A percentile compares a stretch with the other conserved stretches of the same genome.
These are phyloP conservation scores for Fusarium austroafricanum DNA, from an alignment of 2,329 filamentous ascomycete species.

Conservation along the genomic window DNA sequence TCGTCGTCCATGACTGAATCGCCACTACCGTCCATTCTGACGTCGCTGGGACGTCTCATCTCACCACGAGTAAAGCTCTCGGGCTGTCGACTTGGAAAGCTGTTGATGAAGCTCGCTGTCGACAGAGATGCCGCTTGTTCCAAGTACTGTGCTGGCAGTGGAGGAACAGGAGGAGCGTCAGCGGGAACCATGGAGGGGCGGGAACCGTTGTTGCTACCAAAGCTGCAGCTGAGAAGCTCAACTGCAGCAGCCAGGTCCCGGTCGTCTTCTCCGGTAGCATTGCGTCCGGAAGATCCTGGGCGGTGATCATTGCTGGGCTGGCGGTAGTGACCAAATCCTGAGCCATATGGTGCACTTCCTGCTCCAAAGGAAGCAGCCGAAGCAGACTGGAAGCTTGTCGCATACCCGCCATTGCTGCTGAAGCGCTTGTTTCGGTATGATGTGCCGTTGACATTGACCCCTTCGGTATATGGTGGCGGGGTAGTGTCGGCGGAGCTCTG, in stretches of 20 bases:
- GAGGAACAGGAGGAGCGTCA: slow-evolving; percentile 88
- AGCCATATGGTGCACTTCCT: slow-evolving; percentile 60
- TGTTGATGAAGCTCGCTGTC: slow-evolving; percentile 72
- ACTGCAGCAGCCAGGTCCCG: slow-evolving; percentile 90
- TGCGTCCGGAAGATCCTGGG: slow-evolving; percentile 82
- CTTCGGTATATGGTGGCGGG: slow-evolving; percentile 82
- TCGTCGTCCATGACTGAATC: slow-evolving; percentile 75
- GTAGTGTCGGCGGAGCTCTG: slow-evolving; percentile 93
- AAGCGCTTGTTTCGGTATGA: slow-evolving; percentile 69
- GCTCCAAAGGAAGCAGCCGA: slow-evolving; percentile 63
- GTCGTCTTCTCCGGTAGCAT: slow-evolving; percentile 82
- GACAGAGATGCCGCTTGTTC: slow-evolving; percentile 68
- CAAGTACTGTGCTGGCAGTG: slow-evolving; percentile 83
- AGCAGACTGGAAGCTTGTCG: slow-evolving; percentile 84
- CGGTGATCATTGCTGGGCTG: slow-evolving; percentile 81
- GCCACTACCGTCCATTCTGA: slow-evolving; percentile 75
- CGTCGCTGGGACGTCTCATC: slow-evolving; percentile 62
- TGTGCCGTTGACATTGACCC: slow-evolving; percentile 64
- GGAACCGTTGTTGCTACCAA: slow-evolving; percentile 78
- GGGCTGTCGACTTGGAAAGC: slow-evolving; percentile 69
- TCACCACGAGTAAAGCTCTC: slow-evolving; percentile 74
- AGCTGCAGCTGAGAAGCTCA: slow-evolving; percentile 90
- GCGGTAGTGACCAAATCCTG: slow-evolving; percentile 70
- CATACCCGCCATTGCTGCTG: slow-evolving; percentile 69
- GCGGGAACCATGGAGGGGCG: slow-evolving; percentile 71